Conservation (phyloP, 345 rosid species). For the Hibiscus mutabilis region DNA sequence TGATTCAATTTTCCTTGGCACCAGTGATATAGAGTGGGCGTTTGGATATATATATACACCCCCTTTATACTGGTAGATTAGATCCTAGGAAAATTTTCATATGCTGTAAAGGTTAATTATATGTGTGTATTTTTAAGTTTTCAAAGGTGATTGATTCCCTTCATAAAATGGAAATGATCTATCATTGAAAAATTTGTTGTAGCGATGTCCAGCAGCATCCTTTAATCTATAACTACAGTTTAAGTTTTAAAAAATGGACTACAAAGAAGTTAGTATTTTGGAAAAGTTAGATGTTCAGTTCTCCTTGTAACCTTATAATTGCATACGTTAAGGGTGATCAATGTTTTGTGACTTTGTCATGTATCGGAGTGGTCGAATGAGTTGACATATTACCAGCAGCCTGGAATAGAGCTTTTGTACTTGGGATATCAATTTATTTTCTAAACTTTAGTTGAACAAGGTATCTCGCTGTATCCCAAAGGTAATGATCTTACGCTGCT, state of each 20-base stretch:
- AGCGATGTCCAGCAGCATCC: not conserved
- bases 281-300: not conserved
- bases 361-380: not conserved
- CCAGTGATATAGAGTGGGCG: not conserved
- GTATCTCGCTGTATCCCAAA: not conserved
- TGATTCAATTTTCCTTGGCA: not conserved
- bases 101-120: no score
- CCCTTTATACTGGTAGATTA: not conserved
- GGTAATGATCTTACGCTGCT: not conserved
- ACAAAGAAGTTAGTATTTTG: not conserved
- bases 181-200: not conserved
- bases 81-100: not conserved
- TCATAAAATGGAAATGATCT: not conserved
- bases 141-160: not conserved
- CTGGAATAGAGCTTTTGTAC: not conserved
- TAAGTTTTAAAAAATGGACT: not conserved
- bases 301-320: not conserved
- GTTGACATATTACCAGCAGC: not conserved
- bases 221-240: not conserved
- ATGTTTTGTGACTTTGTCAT: not conserved
- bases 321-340: not conserved
- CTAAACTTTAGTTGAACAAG: constrained; percentile 1
- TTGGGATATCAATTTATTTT: not conserved
- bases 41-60: no score
- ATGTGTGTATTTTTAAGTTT: not conserved